Percentiles rank a stretch among this genome's conserved stretches.
Evolutionary conservation across 2,329 filamentous ascomycete species (phyloP).

Genomic region (Talaromyces piceae): DNA sequence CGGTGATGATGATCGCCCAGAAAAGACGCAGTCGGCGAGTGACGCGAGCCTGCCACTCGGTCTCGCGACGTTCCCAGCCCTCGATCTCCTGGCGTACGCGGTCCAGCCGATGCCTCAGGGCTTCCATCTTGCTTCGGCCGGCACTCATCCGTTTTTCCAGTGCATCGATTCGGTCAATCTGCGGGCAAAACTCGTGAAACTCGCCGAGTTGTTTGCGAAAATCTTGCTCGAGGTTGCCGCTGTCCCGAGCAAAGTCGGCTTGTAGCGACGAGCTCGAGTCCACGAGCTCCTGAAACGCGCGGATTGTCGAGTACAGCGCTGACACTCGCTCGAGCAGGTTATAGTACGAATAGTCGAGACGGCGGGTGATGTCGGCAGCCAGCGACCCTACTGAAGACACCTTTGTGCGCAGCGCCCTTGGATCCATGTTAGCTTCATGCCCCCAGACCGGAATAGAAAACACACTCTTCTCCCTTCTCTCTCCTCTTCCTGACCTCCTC

Average conservation of each 20-base stretch:
- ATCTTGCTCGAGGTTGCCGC: slow-evolving; percentile 28
- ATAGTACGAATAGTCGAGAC: slow-evolving; percentile 43
- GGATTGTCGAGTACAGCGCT: slow-evolving; percentile 33
- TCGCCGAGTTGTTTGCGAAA: slow-evolving; percentile 30
- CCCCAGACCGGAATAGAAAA: slow-evolving; percentile 28
- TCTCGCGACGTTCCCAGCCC: slow-evolving; percentile 36
- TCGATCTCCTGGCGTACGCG: slow-evolving; percentile 32
- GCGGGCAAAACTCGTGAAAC: slow-evolving; percentile 32
- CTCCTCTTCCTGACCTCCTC: slow-evolving; percentile 50
- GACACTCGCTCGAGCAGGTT: slow-evolving; percentile 40
- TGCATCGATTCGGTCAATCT: slow-evolving; percentile 28
- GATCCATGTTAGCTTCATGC: neutral
- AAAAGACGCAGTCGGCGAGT: slow-evolving; percentile 33
- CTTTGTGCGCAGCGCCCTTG: slow-evolving; percentile 26
- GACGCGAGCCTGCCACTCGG: slow-evolving; percentile 34
- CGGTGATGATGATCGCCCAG: slow-evolving; percentile 24
- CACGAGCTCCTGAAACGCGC: slow-evolving; percentile 34
- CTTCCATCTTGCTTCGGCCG: slow-evolving; percentile 27
- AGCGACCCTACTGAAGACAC: slow-evolving; percentile 30
- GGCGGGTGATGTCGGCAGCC: slow-evolving; percentile 37
- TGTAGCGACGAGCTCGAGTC: slow-evolving; percentile 29
- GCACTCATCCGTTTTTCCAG: slow-evolving; percentile 34
- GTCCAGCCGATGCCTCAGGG: slow-evolving; percentile 32
- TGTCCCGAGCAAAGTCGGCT: slow-evolving; percentile 32
- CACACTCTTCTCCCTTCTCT: slow-evolving; percentile 70